Conservation (phyloP, 768 basidiomycete genomes). For the Mycena rosella region DNA sequence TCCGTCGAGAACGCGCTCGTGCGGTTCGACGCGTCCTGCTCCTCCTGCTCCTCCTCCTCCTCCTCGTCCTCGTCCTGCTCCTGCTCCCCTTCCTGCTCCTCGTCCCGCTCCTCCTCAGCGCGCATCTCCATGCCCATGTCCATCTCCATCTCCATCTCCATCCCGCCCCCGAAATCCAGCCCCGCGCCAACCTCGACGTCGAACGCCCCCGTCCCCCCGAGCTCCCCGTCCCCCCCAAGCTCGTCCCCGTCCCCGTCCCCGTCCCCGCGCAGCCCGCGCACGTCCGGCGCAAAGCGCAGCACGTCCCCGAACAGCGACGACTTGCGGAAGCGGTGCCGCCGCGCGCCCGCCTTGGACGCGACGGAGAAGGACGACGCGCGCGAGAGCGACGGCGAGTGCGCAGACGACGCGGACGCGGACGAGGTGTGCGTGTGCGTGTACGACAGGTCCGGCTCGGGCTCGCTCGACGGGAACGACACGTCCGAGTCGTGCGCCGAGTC, state of each 20-base stretch:
- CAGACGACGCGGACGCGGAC: constrained; percentile 45
- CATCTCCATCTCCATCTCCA: too few relatives aligned
- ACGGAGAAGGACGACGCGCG: too few relatives aligned
- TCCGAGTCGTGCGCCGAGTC: neutral
- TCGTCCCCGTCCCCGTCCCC: too few relatives aligned
- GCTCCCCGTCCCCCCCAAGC: too few relatives aligned
- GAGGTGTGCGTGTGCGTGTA: constrained; percentile 44
- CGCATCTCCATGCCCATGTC: neutral
- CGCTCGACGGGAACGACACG: neutral
- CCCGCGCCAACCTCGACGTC: too few relatives aligned
- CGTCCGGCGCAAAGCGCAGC: constrained; percentile 25
- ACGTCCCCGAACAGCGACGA: constrained; percentile 31
- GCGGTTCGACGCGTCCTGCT: constrained; percentile 1
- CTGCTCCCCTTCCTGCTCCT: neutral
- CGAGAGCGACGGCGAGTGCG: constrained; percentile 54
- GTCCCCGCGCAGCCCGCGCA: neutral
- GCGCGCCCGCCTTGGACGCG: too few relatives aligned
- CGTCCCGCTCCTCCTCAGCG: neutral
- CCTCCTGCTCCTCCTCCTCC: neutral
- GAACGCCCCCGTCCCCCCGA: too few relatives aligned
- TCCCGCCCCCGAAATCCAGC: too few relatives aligned
- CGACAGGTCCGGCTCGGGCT: neutral
- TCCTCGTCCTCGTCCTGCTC: neutral
- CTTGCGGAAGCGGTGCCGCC: constrained; percentile 32
- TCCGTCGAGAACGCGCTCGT: constrained; percentile 27